Evolutionary conservation across 139 green algal genomes (phyloP).

Genomic region (Gonium pectorale): DNA sequence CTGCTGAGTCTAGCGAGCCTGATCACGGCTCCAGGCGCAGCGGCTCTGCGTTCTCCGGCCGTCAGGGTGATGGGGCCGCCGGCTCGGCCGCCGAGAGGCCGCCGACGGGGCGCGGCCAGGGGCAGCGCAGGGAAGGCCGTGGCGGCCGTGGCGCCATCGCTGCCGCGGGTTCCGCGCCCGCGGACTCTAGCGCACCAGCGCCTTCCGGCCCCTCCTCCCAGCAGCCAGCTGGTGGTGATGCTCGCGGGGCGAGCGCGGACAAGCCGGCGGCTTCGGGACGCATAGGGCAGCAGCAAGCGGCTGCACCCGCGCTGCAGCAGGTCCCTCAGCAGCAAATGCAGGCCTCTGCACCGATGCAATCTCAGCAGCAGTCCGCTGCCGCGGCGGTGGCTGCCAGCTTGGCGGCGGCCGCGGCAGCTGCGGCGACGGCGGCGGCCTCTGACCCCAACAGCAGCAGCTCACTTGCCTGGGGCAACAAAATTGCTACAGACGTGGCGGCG

Average conservation of each 20-base stretch:
- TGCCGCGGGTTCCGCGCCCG: neutral
- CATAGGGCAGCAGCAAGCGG: neutral
- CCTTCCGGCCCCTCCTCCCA: no score
- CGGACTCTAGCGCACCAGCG: neutral
- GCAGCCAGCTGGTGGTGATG: neutral
- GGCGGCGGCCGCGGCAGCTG: neutral
- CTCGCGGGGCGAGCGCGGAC: neutral
- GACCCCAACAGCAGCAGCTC: constrained; percentile 34
- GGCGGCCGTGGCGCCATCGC: neutral
- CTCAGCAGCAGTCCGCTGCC: constrained; percentile 10
- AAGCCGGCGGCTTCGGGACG: neutral
- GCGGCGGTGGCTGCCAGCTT: neutral
- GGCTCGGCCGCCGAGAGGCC: neutral
- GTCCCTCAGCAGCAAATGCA: neutral
- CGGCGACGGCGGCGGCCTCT: neutral
- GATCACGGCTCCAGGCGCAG: neutral
- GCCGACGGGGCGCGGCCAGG: neutral
- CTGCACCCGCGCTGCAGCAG: neutral
- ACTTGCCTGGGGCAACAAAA: constrained; percentile 33
- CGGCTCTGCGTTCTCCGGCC: constrained; percentile 2
- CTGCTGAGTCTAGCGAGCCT: neutral
- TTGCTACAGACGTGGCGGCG: constrained; percentile 29
- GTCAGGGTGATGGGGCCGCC: neutral
- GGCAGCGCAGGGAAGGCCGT: constrained; percentile 4
- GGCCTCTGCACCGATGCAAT: neutral